Evolutionary conservation across 257 asterid genomes (phyloP).

Genomic region (Osmanthus fragrans): DNA sequence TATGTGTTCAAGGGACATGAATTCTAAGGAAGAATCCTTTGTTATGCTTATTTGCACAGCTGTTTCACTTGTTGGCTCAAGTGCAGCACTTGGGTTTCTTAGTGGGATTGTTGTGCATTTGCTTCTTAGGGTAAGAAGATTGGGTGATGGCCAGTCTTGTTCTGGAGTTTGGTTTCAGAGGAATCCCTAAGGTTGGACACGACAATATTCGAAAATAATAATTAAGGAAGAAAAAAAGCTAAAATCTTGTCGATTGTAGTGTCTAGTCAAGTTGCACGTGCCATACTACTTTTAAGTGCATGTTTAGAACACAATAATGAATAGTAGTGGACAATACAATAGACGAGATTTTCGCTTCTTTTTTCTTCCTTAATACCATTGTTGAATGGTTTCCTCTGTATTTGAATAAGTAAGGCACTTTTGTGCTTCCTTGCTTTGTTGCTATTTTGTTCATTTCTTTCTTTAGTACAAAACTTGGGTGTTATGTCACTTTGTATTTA

Average conservation of each 20-base stretch:
- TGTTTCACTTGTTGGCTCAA: conserved; percentile 72
- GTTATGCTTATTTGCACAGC: conserved; percentile 67
- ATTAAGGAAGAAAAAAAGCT: no score
- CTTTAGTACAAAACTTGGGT: neutral
- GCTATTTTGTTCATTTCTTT: neutral
- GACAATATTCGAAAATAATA: no score
- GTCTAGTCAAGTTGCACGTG: neutral
- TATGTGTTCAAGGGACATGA: conserved; percentile 67
- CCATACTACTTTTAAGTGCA: neutral
- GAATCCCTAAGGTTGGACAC: conserved; percentile 8
- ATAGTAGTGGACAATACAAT: no score
- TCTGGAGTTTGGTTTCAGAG: conserved; percentile 33
- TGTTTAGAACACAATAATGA: neutral
- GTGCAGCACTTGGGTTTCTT: conserved; percentile 73
- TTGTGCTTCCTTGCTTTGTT: neutral
- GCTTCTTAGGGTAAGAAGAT: conserved; percentile 48
- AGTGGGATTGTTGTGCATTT: conserved; percentile 68
- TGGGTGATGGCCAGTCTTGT: conserved; percentile 31
- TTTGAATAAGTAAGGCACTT: neutral
- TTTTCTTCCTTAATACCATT: neutral
- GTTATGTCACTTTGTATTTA: neutral
- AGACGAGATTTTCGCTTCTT: neutral
- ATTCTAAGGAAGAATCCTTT: conserved; percentile 51
- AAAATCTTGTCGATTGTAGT: no score
- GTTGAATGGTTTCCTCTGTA: neutral